Evolutionary conservation across 352 stramenopile genomes (phyloP), one percentile per base, ranked within the genome.

Genomic region (Blastocystis sp.): DNA sequence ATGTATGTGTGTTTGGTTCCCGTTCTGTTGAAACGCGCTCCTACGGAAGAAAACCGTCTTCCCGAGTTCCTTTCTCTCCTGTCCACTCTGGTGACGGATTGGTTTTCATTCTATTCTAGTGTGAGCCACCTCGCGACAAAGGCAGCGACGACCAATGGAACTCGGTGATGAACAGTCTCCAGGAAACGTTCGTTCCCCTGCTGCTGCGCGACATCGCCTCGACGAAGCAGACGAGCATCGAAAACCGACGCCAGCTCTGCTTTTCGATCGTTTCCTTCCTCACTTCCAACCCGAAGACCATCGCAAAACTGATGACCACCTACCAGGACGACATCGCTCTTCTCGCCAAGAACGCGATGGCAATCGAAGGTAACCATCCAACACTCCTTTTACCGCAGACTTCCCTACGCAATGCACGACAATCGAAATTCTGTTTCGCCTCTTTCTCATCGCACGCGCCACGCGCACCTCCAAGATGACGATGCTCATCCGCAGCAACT

Each of bases 161-260:
- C 24, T 38, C 21, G 14, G 49, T 42, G 18, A 4, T 78, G 14
- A 78, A 78, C n/a, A 78, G 46, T 57, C 44, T 78, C 34, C 67
- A 78, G 38, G 67, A 78, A 32, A 78, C 67, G 14, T 78, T 78
- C 27, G 27, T 78, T 38, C 67, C 67, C 6, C 67, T 59, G 1
- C 32, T 78, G 0, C 42, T 78, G 24, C 21, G 29, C 29, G 48
- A 78, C 38, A 42, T 78, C 27, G 38, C 36, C 32, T 46, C 44
- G 4, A 57, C 56, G 21, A 32, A 32, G 0, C 18, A 75, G 63
- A 59, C 67, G 21, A 24, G 21, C 8, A 46, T 78, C n/a, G 67
- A 78, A 78, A 78, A 56, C 40, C 56, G 24, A 78, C 38, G 67
- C 21, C 67, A 78, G 46, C 32, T 78, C 29, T 78, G 67, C 27